A percentile compares a stretch with the other conserved stretches of the same genome.
Conservation (phyloP, 441 rosid species). For the Brassica balearica region DNA sequence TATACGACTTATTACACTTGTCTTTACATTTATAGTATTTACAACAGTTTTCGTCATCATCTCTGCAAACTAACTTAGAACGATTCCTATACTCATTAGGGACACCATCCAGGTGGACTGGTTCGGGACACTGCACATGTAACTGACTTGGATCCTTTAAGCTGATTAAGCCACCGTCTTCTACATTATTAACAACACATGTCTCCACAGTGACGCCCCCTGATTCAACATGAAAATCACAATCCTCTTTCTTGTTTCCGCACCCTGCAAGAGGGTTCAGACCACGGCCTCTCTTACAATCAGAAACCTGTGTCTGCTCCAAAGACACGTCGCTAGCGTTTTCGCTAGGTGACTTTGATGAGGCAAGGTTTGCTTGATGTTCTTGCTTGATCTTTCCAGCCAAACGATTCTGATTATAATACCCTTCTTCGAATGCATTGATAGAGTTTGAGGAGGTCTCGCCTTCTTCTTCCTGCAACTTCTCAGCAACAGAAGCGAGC, state of each 20-base stretch:
- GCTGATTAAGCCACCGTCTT: slow-evolving; percentile 39
- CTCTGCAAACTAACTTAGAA: slow-evolving; percentile 65
- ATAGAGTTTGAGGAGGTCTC: slow-evolving; percentile 63
- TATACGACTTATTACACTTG: slow-evolving; percentile 52
- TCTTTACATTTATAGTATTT: slow-evolving; percentile 51
- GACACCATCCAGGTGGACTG: slow-evolving; percentile 43
- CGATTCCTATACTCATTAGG: slow-evolving; percentile 55
- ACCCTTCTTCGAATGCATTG: slow-evolving; percentile 57
- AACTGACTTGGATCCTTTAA: slow-evolving; percentile 51
- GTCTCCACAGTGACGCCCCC: slow-evolving; percentile 41
- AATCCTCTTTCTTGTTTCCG: slow-evolving; percentile 41
- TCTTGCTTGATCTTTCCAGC: slow-evolving; percentile 48
- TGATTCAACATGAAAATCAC: slow-evolving; percentile 41
- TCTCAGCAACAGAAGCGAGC: slow-evolving; percentile 66
- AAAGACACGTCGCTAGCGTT: slow-evolving; percentile 35
- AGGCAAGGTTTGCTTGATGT: slow-evolving; percentile 30
- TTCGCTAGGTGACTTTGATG: slow-evolving; percentile 46
- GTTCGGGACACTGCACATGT: slow-evolving; percentile 39
- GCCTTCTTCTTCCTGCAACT: slow-evolving; percentile 59
- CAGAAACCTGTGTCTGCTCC: slow-evolving; percentile 9
- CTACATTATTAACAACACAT: slow-evolving; percentile 38
- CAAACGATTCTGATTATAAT: slow-evolving; percentile 46
- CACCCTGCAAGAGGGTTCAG: slow-evolving; percentile 32
- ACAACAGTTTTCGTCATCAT: slow-evolving; percentile 57
- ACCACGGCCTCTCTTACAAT: too few species aligned